Percentiles rank a stretch among this genome's conserved stretches.
These are phyloP conservation scores for Mrakiaceae sp. DNA, from an alignment of 1,284 basidiomycete genomes.

Conservation along the genomic window DNA sequence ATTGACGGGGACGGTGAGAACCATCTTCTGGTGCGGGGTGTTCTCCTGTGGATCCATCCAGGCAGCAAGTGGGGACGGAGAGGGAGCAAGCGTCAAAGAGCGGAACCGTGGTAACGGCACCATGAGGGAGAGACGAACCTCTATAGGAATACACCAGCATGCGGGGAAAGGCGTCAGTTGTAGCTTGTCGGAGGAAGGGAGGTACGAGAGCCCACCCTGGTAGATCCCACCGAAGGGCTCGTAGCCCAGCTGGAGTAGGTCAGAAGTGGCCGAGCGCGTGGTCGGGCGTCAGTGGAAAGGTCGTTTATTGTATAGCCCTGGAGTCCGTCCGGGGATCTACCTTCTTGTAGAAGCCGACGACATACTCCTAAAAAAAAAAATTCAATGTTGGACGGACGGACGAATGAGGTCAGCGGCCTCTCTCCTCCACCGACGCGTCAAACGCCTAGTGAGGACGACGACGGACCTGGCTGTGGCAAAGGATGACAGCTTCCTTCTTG, in stretches of 20 bases:
- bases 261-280: not conserved
- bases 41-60: conserved; percentile 1
- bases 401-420: not conserved
- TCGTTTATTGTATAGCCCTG: not conserved
- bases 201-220: too few species aligned
- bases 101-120: not conserved
- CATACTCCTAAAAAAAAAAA: too few species aligned
- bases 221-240: not conserved
- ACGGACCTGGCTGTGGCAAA: conserved; percentile 12
- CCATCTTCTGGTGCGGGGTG: conserved; percentile 17
- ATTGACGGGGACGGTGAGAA: conserved; percentile 2
- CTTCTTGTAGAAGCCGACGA: conserved; percentile 14
- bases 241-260: conserved; percentile 1
- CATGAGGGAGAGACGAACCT: not conserved
- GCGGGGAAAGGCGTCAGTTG: too few species aligned
- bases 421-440: not conserved
- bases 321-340: not conserved
- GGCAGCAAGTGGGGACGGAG: not conserved
- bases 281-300: not conserved
- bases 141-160: not conserved
- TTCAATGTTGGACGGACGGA: not conserved
- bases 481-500: conserved; percentile 5
- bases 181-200: not conserved
- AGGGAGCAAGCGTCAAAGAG: not conserved
- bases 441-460: too few species aligned